Conservation (phyloP, 2,329 filamentous ascomycete genomes). For the Coniochaeta sp. region DNA sequence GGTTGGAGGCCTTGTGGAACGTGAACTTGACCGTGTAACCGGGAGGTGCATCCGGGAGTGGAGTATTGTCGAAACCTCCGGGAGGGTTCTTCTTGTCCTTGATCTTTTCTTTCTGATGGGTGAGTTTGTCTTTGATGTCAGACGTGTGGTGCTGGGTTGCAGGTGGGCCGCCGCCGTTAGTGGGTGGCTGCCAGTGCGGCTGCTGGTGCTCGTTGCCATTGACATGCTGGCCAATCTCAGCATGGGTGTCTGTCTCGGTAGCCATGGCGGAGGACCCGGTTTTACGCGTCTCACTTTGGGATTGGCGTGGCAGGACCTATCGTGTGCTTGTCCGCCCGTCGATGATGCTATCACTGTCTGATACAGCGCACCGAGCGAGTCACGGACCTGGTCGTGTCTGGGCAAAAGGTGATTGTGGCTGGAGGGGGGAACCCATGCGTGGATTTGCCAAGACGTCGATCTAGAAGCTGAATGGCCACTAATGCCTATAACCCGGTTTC, state of each 20-base stretch:
- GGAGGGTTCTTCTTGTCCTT: conserved; percentile 45
- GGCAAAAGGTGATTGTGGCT: not conserved
- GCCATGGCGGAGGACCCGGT: not conserved
- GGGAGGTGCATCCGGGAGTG: conserved; percentile 63
- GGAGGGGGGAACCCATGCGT: not conserved
- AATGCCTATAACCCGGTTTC: not conserved
- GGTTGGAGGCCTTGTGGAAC: conserved; percentile 71
- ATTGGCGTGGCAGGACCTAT: not conserved
- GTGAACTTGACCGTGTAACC: conserved; percentile 83
- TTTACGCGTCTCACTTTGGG: too few species aligned
- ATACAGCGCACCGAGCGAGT: not conserved
- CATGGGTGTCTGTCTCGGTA: not conserved
- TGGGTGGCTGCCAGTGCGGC: not conserved
- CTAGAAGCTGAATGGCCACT: not conserved
- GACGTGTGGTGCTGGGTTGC: not conserved
- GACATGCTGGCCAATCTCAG: not conserved
- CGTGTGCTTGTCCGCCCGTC: not conserved
- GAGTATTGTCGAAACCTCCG: conserved; percentile 74
- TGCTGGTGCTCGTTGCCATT: not conserved
- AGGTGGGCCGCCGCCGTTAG: not conserved
- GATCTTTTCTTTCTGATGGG: conserved; percentile 23
- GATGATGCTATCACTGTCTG: not conserved
- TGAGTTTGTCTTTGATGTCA: conserved; percentile 12
- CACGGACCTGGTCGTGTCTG: not conserved
- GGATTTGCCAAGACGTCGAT: not conserved